Conservation (phyloP, 2,329 filamentous ascomycete species). For the Cadophora gregata region DNA sequence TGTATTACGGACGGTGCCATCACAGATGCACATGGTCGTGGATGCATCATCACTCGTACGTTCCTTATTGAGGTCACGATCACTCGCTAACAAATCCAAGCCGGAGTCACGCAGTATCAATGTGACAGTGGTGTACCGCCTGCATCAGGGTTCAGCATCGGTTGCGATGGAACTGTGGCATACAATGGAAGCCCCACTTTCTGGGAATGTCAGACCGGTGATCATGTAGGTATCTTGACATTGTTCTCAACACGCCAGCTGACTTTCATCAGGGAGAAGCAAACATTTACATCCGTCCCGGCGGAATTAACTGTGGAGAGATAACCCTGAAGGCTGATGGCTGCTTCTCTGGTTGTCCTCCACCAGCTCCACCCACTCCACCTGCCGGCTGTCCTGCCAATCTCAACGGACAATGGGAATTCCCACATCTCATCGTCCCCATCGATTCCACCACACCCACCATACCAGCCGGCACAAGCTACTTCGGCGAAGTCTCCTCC, state of each 20-base stretch:
- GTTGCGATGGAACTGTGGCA: conserved; percentile 56
- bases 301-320: conserved; percentile 53
- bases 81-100: background rate
- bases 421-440: conserved; percentile 53
- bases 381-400: conserved; percentile 22
- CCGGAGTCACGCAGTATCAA: conserved; percentile 25
- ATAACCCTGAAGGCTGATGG: conserved; percentile 49
- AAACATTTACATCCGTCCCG: conserved; percentile 57
- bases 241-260: background rate
- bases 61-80: background rate
- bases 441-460: conserved; percentile 55
- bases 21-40: conserved; percentile 59
- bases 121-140: conserved; percentile 59
- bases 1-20: conserved; percentile 60
- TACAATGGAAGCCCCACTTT: conserved; percentile 57
- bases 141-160: conserved; percentile 61
- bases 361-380: conserved; percentile 10
- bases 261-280: conserved; percentile 20
- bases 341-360: conserved; percentile 15
- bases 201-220: conserved; percentile 62
- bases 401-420: conserved; percentile 53
- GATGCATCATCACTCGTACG: conserved; percentile 66
- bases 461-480: conserved; percentile 47
- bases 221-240: conserved; percentile 49
- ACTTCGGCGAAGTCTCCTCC: conserved; percentile 60